Conservation (phyloP, 140 eudicot species). For the Oenanthe javanica region DNA sequence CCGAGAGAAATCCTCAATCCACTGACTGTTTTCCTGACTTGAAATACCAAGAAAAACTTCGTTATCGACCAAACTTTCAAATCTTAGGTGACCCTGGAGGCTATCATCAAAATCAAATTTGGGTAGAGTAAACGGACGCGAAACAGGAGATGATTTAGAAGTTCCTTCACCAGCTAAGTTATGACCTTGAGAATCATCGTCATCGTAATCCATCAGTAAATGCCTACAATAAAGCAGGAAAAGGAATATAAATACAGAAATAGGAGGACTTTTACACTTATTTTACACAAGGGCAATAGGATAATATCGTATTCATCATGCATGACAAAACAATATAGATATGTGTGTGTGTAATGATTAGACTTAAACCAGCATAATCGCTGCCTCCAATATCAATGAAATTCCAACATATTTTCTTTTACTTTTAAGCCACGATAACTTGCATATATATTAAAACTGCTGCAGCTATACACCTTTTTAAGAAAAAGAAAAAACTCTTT, state of each 20-base stretch:
- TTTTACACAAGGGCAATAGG: too few relatives aligned
- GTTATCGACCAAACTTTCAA: constrained; percentile 76
- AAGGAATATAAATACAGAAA: not conserved
- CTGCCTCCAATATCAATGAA: not conserved
- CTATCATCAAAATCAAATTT: constrained; percentile 78
- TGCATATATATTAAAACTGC: not conserved
- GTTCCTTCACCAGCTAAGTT: constrained; percentile 60
- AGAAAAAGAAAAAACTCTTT: not conserved
- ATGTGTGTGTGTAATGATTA: not conserved
- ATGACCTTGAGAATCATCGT: constrained; percentile 61
- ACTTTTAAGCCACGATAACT: not conserved
- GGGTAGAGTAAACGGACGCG: constrained; percentile 62
- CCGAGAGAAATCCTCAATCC: constrained; percentile 89
- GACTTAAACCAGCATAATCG: not conserved
- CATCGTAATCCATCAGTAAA: constrained; percentile 81
- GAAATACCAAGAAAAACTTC: constrained; percentile 90
- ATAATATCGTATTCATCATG: not conserved
- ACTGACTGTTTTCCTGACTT: constrained; percentile 83
- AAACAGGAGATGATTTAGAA: constrained; percentile 52
- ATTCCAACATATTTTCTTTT: not conserved
- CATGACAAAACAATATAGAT: not conserved
- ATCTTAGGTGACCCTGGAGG: constrained; percentile 72
- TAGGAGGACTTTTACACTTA: not conserved
- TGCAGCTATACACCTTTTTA: not conserved
- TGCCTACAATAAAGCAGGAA: constrained; percentile 35